Conservation (phyloP, 2,329 filamentous ascomycete species). For the Ambrosiella cleistominuta region DNA sequence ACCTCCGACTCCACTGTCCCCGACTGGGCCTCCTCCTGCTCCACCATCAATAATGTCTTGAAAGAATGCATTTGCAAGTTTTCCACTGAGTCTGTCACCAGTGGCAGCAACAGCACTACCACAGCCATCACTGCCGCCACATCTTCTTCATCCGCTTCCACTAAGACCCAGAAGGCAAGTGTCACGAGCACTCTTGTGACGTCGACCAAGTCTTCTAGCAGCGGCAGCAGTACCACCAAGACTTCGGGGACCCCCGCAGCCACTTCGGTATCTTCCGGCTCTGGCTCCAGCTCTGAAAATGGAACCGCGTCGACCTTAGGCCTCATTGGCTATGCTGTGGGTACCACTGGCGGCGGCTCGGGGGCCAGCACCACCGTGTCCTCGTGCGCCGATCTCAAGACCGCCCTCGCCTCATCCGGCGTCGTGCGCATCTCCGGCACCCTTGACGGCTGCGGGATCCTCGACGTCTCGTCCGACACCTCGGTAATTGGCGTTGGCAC, state of each 20-base stretch:
- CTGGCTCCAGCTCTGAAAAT: constrained; percentile 6
- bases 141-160: background rate
- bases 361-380: constrained; percentile 28
- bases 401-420: constrained; percentile 22
- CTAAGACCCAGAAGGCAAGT: background rate
- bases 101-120: background rate
- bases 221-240: background rate
- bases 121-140: background rate
- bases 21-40: constrained; percentile 19
- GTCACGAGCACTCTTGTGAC: background rate
- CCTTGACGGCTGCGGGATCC: constrained; percentile 24
- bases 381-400: constrained; percentile 24
- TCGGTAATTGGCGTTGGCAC: constrained; percentile 32
- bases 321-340: constrained; percentile 19
- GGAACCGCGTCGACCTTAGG: constrained; percentile 15
- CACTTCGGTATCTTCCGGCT: background rate
- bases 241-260: background rate
- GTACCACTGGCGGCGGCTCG: constrained; percentile 29
- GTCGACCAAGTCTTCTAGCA: background rate
- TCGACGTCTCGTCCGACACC: constrained; percentile 31
- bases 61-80: constrained; percentile 20
- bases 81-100: constrained; percentile 13
- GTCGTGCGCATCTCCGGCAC: constrained; percentile 30
- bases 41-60: constrained; percentile 17
- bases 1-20: constrained; percentile 18